Percentiles rank a stretch among this genome's conserved stretches.
These are phyloP conservation scores for Dictyostelium capitatum DNA, from an alignment of 78 protist species.

Conservation along the genomic window DNA sequence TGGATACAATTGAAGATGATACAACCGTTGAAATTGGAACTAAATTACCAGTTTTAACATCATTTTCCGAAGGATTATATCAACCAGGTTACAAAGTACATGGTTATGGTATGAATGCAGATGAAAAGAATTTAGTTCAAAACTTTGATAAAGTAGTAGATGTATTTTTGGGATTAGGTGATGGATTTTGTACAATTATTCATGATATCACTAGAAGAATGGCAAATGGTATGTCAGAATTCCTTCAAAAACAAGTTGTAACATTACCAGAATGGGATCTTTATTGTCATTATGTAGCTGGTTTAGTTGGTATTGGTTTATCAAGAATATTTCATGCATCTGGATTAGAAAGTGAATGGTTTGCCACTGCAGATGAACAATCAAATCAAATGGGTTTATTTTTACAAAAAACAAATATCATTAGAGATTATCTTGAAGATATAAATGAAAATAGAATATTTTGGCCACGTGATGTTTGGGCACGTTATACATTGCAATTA, in stretches of 20 bases:
- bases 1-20: slow-evolving; percentile 98
- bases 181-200: slow-evolving; percentile 87
- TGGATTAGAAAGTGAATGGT: slow-evolving; percentile 88
- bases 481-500: slow-evolving; percentile 33
- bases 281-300: slow-evolving; percentile 98
- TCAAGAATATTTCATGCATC: slow-evolving; percentile 86
- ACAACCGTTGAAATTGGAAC: slow-evolving; percentile 73
- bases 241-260: slow-evolving; percentile 64
- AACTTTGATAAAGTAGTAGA: slow-evolving; percentile 80
- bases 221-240: slow-evolving; percentile 95
- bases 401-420: slow-evolving; percentile 97
- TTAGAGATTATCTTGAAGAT: slow-evolving; percentile 96
- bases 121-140: slow-evolving; percentile 86
- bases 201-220: slow-evolving; percentile 90
- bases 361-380: slow-evolving; percentile 60
- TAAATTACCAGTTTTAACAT: slow-evolving; percentile 75
- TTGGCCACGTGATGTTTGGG: slow-evolving; percentile 96
- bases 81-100: slow-evolving; percentile 57
- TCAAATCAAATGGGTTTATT: slow-evolving; percentile 96
- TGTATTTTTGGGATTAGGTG: slow-evolving; percentile 51
- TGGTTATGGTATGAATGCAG: slow-evolving; percentile 86
- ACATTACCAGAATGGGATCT: slow-evolving; percentile 87
- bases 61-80: slow-evolving; percentile 45
- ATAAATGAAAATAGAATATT: slow-evolving; percentile 91
- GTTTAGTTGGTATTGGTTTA: slow-evolving; percentile 97